phyloP scores from a whole-genome alignment of 2,329 filamentous ascomycete genomes.

The Diplodia intermedia region DNA sequence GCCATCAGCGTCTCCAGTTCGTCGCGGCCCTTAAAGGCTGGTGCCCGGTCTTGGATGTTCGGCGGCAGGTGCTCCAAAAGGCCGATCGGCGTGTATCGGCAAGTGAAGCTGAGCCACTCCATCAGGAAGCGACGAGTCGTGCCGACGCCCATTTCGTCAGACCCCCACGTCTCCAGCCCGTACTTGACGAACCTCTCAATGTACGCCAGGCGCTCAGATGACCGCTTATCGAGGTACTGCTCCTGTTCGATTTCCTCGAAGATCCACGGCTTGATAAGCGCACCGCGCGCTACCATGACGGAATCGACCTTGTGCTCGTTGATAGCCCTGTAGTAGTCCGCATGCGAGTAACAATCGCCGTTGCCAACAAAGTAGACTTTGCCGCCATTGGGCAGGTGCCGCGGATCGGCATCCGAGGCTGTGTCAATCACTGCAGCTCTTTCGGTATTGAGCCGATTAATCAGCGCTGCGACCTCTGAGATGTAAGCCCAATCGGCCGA shows the following conservation, averaged over 20 bases:
- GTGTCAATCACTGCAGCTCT: conserved; percentile 76
- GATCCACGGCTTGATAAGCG: conserved; percentile 96
- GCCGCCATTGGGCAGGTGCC: conserved; percentile 70
- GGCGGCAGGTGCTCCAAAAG: conserved; percentile 88
- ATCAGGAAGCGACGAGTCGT: conserved; percentile 90
- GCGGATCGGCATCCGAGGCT: conserved; percentile 74
- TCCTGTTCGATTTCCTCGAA: conserved; percentile 94
- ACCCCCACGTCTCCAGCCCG: conserved; percentile 93
- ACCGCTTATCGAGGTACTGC: conserved; percentile 95
- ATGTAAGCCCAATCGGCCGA: conserved; percentile 97
- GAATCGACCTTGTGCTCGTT: conserved; percentile 81
- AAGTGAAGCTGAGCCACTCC: conserved; percentile 93
- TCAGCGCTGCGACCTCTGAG: conserved; percentile 82
- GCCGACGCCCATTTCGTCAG: conserved; percentile 91
- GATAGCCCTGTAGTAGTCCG: conserved; percentile 82
- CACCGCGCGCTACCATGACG: conserved; percentile 97
- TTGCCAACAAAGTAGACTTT: conserved; percentile 94
- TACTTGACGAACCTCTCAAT: conserved; percentile 90
- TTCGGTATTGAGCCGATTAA: conserved; percentile 78
- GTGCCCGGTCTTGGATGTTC: conserved; percentile 85
- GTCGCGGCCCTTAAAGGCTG: conserved; percentile 80
- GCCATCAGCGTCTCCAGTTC: conserved; percentile 93
- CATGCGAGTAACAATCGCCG: conserved; percentile 92
- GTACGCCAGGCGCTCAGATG: conserved; percentile 81
- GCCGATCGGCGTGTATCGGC: conserved; percentile 89